Base-by-base conservation (phyloP, 768 basidiomycete genomes). In the Pleurotus giganteus region DNA sequence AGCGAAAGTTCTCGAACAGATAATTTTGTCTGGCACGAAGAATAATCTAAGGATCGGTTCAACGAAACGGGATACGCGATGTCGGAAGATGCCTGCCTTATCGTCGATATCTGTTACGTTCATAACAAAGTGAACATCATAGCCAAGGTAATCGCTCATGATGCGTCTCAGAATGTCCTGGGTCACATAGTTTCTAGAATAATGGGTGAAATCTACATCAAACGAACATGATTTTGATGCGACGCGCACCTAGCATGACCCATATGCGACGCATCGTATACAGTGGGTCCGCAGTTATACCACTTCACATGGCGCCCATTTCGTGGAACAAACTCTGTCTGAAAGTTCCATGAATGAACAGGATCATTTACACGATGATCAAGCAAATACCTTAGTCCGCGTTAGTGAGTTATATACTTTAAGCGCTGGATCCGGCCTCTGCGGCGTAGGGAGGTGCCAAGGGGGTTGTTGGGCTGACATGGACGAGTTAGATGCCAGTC, bases 41-140 rank as follows among this genome's bases (percentile, higher is more conserved):
- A 62, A 98, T 98, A 67, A 98, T 99, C 97, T 98, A 61, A 17
- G 47, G 41, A 51, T 51, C 19, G 4, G 47, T 54, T 6, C 54
- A 13, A 19, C 4, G 17, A 53, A 24, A n/a, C 57, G 21, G 52
- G 52, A 26, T 15, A 34, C 15, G 29, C 9, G 53, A 17, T 36
- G 73, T 57, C 19, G 26, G 55, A 55, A 24, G 6, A 9, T 28
- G 56, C 74, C 51, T 56, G 91, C 96, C 84, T 99, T 99, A 80
- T 98, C 97, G 65, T 99, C 97, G 58, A 99, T 97, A 70, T 99
- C 96, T 4, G 97, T 99, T 62, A 99, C 84, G 70, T 99, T 99
- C 94, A 97, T 97, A 42, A 98, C 96, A 66, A 98, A 97, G 68
- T 98, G 93, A 54, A 99, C 89, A 66, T 98, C 91, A 65, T 95